Conservation (phyloP, 1,139 yeast genomes). For the Zygoascus hellenicus region DNA sequence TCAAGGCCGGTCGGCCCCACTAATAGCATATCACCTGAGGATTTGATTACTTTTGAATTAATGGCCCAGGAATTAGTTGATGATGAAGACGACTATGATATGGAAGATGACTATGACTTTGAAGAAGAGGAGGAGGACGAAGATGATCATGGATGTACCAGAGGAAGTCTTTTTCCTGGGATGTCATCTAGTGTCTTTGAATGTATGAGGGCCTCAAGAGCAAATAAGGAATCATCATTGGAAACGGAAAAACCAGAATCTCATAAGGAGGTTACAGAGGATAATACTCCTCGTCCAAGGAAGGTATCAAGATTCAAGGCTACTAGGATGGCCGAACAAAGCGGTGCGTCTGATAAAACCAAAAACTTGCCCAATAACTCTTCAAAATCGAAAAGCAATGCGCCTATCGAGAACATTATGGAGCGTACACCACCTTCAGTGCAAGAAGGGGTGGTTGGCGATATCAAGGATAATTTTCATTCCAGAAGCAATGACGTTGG, state of each 20-base stretch:
- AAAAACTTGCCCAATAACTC: no score
- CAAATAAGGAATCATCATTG: background rate
- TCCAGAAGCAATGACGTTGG: no score
- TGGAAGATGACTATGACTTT: slow-evolving; percentile 32
- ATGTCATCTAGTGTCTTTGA: slow-evolving; percentile 10
- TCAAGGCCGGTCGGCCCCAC: background rate
- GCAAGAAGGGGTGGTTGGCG: no score
- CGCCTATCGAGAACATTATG: background rate
- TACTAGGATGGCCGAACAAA: slow-evolving; percentile 31
- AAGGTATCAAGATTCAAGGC: slow-evolving; percentile 62
- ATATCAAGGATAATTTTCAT: background rate
- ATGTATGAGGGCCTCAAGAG: slow-evolving; percentile 7
- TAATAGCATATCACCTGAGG: slow-evolving; percentile 4
- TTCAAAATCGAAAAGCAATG: background rate
- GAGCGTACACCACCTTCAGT: no score
- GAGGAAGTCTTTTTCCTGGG: slow-evolving; percentile 35
- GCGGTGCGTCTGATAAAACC: no score
- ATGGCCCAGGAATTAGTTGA: slow-evolving; percentile 7
- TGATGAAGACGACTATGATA: slow-evolving; percentile 29
- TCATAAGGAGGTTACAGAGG: background rate
- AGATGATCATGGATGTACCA: slow-evolving; percentile 35
- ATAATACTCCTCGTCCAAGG: background rate
- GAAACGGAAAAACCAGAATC: background rate
- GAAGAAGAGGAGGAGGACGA: slow-evolving; percentile 35
- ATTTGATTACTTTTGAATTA: slow-evolving; percentile 7